Evolutionary conservation across 164 flowering plant species (phyloP), one percentile per base, ranked within the genome.

Genomic region (Kalanchoe fedtschenkoi): DNA sequence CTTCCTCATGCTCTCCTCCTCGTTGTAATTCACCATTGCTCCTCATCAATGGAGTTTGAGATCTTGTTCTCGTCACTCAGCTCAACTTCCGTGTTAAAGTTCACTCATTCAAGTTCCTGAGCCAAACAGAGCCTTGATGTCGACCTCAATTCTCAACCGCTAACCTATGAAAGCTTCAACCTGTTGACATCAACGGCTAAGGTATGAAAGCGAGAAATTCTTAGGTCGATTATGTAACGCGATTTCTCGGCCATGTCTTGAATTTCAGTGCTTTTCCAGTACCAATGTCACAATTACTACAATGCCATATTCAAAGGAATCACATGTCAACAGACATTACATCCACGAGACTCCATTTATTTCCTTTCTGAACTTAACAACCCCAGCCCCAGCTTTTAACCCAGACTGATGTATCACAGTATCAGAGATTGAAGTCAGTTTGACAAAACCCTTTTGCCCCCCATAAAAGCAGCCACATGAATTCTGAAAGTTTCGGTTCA

Each of bases 291-390:
- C 54, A 47, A 22, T 47, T 47, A 47, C 54, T 46, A 46, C 21
- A 17, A 1, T 19, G 14, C 28, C 54, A 47, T 47, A 47, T 47
- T 47, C 29, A 47, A 47, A 47, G 28, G 29, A 47, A 29, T 47
- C 54, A 47, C 54, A 47, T 47, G 54, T 47, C n/a, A n/a, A 47
- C 54, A 47, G 29, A 29, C 54, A 47, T 47, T 39, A 39, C 43
- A 39, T 39, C 43, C 43, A 39, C 28, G 22, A 19, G 54, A 22
- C 46, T 6, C 28, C 29, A 47, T 47, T 47, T 21, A 47, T 24
- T 47, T 47, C 54, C 54, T 47, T n/a, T n/a, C n/a, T n/a, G n/a
- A n/a, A 21, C 54, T 47, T 24, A 9, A 19, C 21, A n/a, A 17
- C 22, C n/a, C 8, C 28, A 47, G 4, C 54, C n/a, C n/a, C n/a